Percentiles rank a stretch among this genome's conserved stretches.
Evolutionary conservation across 345 rosid genomes (phyloP).

Genomic region (Brassica juncea): DNA sequence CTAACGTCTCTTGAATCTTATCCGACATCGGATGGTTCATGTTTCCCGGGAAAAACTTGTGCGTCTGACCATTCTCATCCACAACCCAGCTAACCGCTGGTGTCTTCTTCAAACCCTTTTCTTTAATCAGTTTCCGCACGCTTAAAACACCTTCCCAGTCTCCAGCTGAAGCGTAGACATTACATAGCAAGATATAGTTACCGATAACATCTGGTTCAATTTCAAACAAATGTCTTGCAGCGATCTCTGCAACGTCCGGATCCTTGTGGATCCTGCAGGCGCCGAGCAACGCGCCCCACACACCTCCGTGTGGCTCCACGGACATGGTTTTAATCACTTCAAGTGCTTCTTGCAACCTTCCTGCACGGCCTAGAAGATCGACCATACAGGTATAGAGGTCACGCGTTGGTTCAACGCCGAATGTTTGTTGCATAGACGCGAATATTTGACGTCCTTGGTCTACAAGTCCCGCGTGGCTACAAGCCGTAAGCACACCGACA

Average conservation of each 20-base stretch:
- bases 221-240: slow-evolving; percentile 64
- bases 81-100: slow-evolving; percentile 84
- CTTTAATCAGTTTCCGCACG: slow-evolving; percentile 55
- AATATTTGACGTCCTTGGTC: slow-evolving; percentile 63
- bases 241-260: slow-evolving; percentile 67
- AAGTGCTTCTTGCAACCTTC: slow-evolving; percentile 66
- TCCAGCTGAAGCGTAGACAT: slow-evolving; percentile 62
- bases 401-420: slow-evolving; percentile 55
- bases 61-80: slow-evolving; percentile 52
- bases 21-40: slow-evolving; percentile 53
- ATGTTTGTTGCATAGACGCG: slow-evolving; percentile 55
- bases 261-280: slow-evolving; percentile 66
- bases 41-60: slow-evolving; percentile 71
- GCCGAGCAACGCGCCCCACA: slow-evolving; percentile 94
- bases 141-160: slow-evolving; percentile 54
- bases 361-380: slow-evolving; percentile 81
- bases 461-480: slow-evolving; percentile 64
- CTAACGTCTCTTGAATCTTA: slow-evolving; percentile 54
- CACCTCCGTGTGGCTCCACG: slow-evolving; percentile 56
- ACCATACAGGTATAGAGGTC: slow-evolving; percentile 81
- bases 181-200: slow-evolving; percentile 66
- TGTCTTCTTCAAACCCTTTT: slow-evolving; percentile 64
- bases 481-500: slow-evolving; percentile 78
- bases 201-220: slow-evolving; percentile 71
- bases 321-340: slow-evolving; percentile 62